These are phyloP conservation scores for Salix viminalis DNA, from an alignment of 345 rosid species.

Conservation along the genomic window DNA sequence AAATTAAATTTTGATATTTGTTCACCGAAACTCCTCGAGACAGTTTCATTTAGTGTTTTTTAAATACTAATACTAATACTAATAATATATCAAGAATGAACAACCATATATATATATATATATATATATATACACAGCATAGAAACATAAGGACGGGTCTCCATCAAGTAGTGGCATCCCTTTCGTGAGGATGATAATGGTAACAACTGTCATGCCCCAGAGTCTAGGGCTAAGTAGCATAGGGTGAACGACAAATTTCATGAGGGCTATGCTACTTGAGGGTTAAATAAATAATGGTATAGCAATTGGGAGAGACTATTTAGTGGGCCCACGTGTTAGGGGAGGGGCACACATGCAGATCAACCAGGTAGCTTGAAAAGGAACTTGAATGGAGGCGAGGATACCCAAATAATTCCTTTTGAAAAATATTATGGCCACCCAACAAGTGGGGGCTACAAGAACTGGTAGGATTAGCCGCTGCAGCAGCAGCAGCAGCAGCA, in stretches of 20 bases:
- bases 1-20: too few species aligned
- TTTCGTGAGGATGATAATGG: constrained; percentile 44
- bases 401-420: constrained; percentile 33
- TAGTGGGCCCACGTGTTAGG: constrained; percentile 39
- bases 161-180: constrained; percentile 43
- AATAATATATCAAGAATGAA: not conserved
- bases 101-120: too few species aligned
- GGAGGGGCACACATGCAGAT: constrained; percentile 35
- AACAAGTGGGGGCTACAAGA: constrained; percentile 4
- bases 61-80: too few species aligned
- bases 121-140: not conserved
- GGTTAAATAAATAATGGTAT: not conserved
- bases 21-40: too few species aligned
- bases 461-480: not conserved
- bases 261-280: not conserved
- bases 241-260: constrained; percentile 9
- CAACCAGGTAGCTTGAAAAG: constrained; percentile 32
- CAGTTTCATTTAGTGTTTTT: not conserved
- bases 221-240: constrained; percentile 32
- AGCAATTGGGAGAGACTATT: not conserved
- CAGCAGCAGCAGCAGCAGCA: not conserved
- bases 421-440: not conserved
- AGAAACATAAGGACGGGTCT: constrained; percentile 29
- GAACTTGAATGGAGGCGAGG: constrained; percentile 18
- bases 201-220: constrained; percentile 50